Conservation (phyloP, 2,329 filamentous ascomycete genomes). For the Tolypocladium album region DNA sequence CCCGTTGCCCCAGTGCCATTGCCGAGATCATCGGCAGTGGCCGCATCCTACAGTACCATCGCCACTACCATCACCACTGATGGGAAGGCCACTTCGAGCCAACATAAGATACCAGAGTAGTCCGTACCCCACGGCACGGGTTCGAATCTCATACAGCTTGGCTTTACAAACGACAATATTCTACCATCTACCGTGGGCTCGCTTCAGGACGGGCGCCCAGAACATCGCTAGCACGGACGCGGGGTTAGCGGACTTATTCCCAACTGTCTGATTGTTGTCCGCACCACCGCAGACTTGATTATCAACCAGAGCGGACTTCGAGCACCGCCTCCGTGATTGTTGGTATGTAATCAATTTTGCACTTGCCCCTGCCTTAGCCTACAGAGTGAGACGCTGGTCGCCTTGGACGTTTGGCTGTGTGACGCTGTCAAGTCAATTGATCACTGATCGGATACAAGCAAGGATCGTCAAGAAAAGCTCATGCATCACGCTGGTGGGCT, state of each 20-base stretch:
- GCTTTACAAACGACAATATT: neutral
- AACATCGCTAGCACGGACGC: neutral
- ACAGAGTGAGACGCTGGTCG: neutral
- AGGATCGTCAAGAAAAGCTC: too few relatives aligned
- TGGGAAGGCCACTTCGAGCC: too few relatives aligned
- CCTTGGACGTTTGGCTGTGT: neutral
- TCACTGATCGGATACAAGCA: too few relatives aligned
- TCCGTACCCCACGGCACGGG: too few relatives aligned
- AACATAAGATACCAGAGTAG: too few relatives aligned
- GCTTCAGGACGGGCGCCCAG: neutral
- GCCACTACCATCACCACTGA: too few relatives aligned
- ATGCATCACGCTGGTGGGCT: too few relatives aligned
- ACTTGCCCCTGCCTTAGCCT: neutral
- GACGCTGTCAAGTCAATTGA: neutral
- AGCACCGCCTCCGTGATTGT: neutral
- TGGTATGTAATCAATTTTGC: neutral
- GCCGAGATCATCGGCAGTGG: neutral
- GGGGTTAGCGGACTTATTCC: neutral
- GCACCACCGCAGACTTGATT: neutral
- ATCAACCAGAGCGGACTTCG: neutral
- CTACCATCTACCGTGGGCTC: neutral
- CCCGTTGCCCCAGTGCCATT: neutral
- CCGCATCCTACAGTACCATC: too few relatives aligned
- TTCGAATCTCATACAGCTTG: too few relatives aligned
- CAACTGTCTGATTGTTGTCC: neutral